phyloP scores from a whole-genome alignment of 78 protist species.

The Guillardia theta region DNA sequence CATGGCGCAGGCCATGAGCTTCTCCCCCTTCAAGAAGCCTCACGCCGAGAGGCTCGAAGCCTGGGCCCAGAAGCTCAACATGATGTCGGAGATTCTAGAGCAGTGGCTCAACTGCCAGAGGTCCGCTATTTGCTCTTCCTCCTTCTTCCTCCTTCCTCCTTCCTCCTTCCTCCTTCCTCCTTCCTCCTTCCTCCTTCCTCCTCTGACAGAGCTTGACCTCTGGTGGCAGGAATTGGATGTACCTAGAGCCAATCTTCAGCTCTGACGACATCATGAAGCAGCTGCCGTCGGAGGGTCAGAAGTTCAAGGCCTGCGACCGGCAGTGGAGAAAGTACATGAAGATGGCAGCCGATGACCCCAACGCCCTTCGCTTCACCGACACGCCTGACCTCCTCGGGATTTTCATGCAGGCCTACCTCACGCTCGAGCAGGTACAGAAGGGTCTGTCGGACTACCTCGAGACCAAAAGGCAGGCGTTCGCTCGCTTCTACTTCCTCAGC shows the following conservation, averaged over 20 bases:
- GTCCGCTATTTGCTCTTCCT: background rate
- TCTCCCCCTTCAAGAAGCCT: constrained; percentile 65
- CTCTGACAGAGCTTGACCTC: background rate
- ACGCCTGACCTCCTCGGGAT: background rate
- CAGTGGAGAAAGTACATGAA: constrained; percentile 63
- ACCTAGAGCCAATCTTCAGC: constrained; percentile 87
- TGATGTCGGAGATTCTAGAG: constrained; percentile 63
- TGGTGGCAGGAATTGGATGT: constrained; percentile 87
- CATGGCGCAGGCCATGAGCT: constrained; percentile 54
- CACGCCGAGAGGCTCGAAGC: background rate
- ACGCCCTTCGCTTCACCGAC: constrained; percentile 44
- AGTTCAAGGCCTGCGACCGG: constrained; percentile 57
- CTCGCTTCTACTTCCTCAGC: constrained; percentile 78
- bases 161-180: background rate
- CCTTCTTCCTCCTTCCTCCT: background rate
- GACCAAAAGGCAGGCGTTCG: constrained; percentile 71
- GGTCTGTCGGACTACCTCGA: constrained; percentile 68
- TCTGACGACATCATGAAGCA: constrained; percentile 83
- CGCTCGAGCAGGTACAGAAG: constrained; percentile 66
- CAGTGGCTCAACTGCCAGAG: constrained; percentile 41
- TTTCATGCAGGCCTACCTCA: constrained; percentile 38
- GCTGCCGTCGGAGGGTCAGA: constrained; percentile 76
- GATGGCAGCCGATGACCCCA: background rate
- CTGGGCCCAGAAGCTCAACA: constrained; percentile 44
- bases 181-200: background rate